A percentile compares a stretch with the other conserved stretches of the same genome.
Evolutionary conservation across 768 basidiomycete genomes (phyloP).

Genomic region (Leccinum aurantiacum): DNA sequence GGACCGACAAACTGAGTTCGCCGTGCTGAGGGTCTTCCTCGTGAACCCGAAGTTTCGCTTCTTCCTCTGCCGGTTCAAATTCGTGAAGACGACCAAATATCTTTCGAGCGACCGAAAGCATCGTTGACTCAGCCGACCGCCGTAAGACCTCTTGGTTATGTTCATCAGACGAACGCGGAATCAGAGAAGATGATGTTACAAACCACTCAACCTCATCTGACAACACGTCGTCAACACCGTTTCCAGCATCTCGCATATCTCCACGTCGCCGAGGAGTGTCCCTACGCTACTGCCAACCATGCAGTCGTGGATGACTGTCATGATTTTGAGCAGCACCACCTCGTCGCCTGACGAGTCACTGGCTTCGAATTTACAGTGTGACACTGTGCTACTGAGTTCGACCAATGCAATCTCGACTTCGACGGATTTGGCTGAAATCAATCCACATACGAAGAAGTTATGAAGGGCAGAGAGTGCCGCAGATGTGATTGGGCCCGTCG

Average conservation of each 20-base stretch:
- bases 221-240: slow-evolving; percentile 96
- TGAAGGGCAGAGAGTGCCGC: slow-evolving; percentile 86
- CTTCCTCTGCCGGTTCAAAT: slow-evolving; percentile 66
- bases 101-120: slow-evolving; percentile 82
- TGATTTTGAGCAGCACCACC: slow-evolving; percentile 88
- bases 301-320: slow-evolving; percentile 85
- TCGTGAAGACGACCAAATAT: slow-evolving; percentile 74
- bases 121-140: slow-evolving; percentile 83
- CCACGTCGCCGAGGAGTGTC: slow-evolving; percentile 79
- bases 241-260: slow-evolving; percentile 98
- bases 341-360: slow-evolving; percentile 98
- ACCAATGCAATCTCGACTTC: slow-evolving; percentile 66
- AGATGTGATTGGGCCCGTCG: slow-evolving; percentile 97
- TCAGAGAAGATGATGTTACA: slow-evolving; percentile 31
- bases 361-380: slow-evolving; percentile 97
- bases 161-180: slow-evolving; percentile 16
- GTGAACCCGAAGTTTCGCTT: slow-evolving; percentile 55
- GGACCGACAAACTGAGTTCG: slow-evolving; percentile 63
- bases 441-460: slow-evolving; percentile 77
- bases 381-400: slow-evolving; percentile 85
- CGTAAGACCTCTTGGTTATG: slow-evolving; percentile 70
- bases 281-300: slow-evolving; percentile 68
- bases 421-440: slow-evolving; percentile 59
- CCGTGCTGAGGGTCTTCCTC: slow-evolving; percentile 52
- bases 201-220: slow-evolving; percentile 94